Evolutionary conservation across 2,329 filamentous ascomycete species (phyloP).

Genomic region (Phoma sp.): DNA sequence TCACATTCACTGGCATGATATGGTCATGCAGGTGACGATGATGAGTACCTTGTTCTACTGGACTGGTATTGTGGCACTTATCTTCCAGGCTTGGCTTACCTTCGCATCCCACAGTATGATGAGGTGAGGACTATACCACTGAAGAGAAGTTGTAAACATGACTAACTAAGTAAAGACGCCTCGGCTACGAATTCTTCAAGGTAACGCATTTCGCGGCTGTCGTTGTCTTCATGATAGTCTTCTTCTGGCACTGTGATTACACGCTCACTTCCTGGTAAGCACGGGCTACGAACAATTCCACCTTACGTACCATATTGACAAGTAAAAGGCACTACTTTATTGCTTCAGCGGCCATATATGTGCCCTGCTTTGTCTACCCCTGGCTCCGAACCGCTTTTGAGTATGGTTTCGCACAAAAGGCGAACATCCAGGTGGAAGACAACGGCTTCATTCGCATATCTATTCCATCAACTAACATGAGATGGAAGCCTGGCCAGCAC

Average conservation of each 20-base stretch:
- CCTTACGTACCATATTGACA: too few species aligned
- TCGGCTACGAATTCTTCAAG: slow-evolving; percentile 69
- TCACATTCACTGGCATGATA: slow-evolving; percentile 57
- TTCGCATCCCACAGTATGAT: slow-evolving; percentile 61
- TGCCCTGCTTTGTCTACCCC: slow-evolving; percentile 56
- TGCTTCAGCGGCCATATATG: slow-evolving; percentile 61
- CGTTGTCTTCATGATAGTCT: slow-evolving; percentile 63
- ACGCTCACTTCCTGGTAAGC: slow-evolving; percentile 61
- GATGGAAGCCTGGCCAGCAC: slow-evolving; percentile 63
- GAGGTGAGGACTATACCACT: slow-evolving; percentile 47
- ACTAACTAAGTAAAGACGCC: slow-evolving; percentile 49
- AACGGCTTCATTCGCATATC: slow-evolving; percentile 29
- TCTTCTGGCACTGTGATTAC: slow-evolving; percentile 68
- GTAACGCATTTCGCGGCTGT: slow-evolving; percentile 62
- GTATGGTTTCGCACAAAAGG: slow-evolving; percentile 57
- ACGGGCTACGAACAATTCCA: too few species aligned
- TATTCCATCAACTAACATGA: slow-evolving; percentile 39
- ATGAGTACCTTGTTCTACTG: slow-evolving; percentile 56
- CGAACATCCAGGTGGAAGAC: slow-evolving; percentile 45
- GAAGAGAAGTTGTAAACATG: neutral
- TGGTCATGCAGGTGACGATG: slow-evolving; percentile 51
- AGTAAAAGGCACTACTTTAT: slow-evolving; percentile 67
- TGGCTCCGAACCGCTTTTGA: slow-evolving; percentile 58
- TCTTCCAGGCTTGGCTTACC: slow-evolving; percentile 64
- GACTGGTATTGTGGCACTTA: slow-evolving; percentile 63